Evolutionary conservation across 169 alveolate genomes (phyloP).

Genomic region (Eimeria necatrix): DNA sequence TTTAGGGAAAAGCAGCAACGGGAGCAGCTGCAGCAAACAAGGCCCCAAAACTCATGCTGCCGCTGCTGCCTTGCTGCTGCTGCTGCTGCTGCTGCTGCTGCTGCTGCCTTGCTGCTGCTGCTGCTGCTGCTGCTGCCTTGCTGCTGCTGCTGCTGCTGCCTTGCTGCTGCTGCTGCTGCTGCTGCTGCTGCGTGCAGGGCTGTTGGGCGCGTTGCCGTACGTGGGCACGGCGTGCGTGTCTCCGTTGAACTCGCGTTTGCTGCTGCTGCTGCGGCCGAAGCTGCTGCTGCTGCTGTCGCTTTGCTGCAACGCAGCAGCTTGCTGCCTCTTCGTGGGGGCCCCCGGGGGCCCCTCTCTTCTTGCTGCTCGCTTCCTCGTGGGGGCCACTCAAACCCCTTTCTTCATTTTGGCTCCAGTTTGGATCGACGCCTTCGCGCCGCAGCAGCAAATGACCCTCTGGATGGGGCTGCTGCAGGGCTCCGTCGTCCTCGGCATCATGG

Average conservation of each 20-base stretch:
- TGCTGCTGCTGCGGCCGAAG: conserved; percentile 1
- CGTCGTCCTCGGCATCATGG: conserved; percentile 74
- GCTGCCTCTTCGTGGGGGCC: background rate
- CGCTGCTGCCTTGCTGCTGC: too few species aligned
- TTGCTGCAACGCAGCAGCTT: background rate
- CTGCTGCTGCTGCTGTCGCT: background rate
- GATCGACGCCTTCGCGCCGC: conserved; percentile 72
- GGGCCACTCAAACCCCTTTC: conserved; percentile 58
- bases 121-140: background rate
- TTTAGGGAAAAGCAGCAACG: too few species aligned
- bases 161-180: background rate
- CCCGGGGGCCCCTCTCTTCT: background rate
- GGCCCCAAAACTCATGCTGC: too few species aligned
- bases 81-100: background rate
- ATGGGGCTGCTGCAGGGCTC: conserved; percentile 73
- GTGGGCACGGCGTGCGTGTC: conserved; percentile 25
- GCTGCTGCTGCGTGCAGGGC: conserved; percentile 29
- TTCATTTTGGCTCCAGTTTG: conserved; percentile 69
- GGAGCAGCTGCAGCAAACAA: too few species aligned
- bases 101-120: background rate
- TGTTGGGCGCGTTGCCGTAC: conserved; percentile 69
- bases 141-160: background rate
- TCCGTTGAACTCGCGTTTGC: conserved; percentile 29
- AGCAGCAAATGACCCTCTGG: conserved; percentile 63
- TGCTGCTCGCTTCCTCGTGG: conserved; percentile 53